Conservation (phyloP, 2,329 filamentous ascomycete genomes). For the Pleomassaria siparia region DNA sequence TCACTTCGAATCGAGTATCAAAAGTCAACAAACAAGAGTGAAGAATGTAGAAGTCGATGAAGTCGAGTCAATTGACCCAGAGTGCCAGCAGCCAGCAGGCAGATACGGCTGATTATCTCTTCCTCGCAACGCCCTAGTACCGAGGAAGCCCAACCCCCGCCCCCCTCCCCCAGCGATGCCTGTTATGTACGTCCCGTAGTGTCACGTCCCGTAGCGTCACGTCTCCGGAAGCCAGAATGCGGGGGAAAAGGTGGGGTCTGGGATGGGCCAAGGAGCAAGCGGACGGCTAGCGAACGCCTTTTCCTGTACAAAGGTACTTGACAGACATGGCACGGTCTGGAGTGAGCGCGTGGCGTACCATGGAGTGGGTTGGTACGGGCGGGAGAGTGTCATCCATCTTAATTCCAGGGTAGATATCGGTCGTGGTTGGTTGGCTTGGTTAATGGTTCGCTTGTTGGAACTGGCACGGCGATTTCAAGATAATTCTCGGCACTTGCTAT, state of each 20-base stretch:
- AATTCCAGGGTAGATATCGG: too few species aligned
- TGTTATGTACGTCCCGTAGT: neutral
- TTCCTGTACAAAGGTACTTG: constrained; percentile 11
- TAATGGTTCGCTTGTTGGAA: too few species aligned
- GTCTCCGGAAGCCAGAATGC: constrained; percentile 15
- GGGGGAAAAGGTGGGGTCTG: constrained; percentile 25
- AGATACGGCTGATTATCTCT: constrained; percentile 2
- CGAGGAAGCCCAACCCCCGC: constrained; percentile 8
- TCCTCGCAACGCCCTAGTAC: neutral
- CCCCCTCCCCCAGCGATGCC: constrained; percentile 1
- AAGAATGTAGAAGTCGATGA: neutral
- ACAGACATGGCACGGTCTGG: neutral
- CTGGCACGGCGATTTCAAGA: neutral
- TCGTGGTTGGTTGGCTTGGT: neutral
- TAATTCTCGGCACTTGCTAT: neutral
- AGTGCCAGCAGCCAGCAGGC: neutral
- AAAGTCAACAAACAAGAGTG: neutral
- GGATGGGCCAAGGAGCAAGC: constrained; percentile 6
- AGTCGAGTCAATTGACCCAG: constrained; percentile 10
- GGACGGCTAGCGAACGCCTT: constrained; percentile 1
- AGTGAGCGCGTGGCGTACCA: neutral
- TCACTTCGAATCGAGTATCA: constrained; percentile 2
- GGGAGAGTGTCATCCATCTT: neutral
- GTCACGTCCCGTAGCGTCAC: neutral
- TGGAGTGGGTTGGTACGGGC: too few species aligned